A percentile compares a stretch with the other conserved stretches of the same genome.
Conservation (phyloP, 176 grass and related monocot species). For the Aechmea fasciata region DNA sequence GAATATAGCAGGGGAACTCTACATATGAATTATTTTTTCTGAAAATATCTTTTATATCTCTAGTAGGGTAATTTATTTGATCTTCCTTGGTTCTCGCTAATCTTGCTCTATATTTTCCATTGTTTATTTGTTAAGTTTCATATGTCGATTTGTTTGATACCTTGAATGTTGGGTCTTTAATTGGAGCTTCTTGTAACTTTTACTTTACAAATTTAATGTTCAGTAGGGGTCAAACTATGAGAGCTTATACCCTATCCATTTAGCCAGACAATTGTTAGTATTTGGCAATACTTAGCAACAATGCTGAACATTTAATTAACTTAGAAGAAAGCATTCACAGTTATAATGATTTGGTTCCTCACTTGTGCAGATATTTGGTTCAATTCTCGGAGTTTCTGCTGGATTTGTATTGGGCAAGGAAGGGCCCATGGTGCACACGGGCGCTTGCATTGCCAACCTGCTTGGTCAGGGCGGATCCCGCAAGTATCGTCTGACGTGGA, state of each 20-base stretch:
- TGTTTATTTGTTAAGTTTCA: not conserved
- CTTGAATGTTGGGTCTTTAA: not conserved
- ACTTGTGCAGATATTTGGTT: conserved; percentile 67
- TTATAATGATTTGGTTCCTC: not conserved
- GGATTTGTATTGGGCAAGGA: conserved; percentile 96
- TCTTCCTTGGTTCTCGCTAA: not conserved
- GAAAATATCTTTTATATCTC: not conserved
- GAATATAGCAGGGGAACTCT: not conserved
- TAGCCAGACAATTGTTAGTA: not conserved
- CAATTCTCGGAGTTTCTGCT: conserved; percentile 87
- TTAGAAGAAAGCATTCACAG: not conserved
- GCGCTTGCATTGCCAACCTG: conserved; percentile 88
- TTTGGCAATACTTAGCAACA: not conserved
- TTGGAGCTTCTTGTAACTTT: too few species aligned
- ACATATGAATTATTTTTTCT: not conserved
- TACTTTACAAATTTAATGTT: too few species aligned
- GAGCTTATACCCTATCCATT: not conserved
- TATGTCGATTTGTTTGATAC: not conserved
- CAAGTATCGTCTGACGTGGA: conserved; percentile 92
- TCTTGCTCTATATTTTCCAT: not conserved
- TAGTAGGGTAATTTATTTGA: not conserved
- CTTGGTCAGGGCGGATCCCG: conserved; percentile 87
- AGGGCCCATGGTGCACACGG: conserved; percentile 97
- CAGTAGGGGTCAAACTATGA: not conserved
- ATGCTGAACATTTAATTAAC: not conserved